Conservation (phyloP, 768 basidiomycete species). For the Rhizopogon vesiculosus region DNA sequence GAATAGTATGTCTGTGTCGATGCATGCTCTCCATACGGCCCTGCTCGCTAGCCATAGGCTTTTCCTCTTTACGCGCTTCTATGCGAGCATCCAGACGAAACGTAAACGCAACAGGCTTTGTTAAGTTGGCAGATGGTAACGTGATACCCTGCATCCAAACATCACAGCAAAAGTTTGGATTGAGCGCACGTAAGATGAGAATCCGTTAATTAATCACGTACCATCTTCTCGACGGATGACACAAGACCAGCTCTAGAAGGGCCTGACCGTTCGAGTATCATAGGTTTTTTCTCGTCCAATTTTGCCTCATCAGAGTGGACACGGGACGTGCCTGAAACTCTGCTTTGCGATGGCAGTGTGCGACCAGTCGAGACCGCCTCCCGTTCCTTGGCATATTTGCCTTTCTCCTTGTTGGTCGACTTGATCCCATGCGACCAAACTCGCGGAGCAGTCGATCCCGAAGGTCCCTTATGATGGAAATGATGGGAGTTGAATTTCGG, state of each 20-base stretch:
- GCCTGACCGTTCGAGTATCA: constrained; percentile 9
- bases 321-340: constrained; percentile 4
- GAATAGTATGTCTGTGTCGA: constrained; percentile 30
- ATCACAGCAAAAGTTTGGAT: constrained; percentile 5
- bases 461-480: constrained; percentile 7
- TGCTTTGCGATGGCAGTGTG: not conserved
- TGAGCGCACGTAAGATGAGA: constrained; percentile 21
- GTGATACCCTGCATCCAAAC: constrained; percentile 17
- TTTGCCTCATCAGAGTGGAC: not conserved
- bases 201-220: constrained; percentile 24
- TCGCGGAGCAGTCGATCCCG: constrained; percentile 14
- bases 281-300: not conserved
- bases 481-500: constrained; percentile 12
- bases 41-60: constrained; percentile 5
- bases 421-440: constrained; percentile 12
- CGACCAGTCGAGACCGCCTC: constrained; percentile 1
- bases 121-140: constrained; percentile 28
- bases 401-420: constrained; percentile 5
- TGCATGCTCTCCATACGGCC: constrained; percentile 11
- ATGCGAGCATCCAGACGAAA: constrained; percentile 48
- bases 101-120: constrained; percentile 47
- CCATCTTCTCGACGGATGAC: constrained; percentile 25
- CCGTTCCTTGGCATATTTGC: constrained; percentile 7
- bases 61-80: constrained; percentile 40
- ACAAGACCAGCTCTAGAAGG: constrained; percentile 16